These are phyloP conservation scores for Stagonosporopsis vannaccii DNA, from an alignment of 2,329 filamentous ascomycete genomes.

Conservation along the genomic window DNA sequence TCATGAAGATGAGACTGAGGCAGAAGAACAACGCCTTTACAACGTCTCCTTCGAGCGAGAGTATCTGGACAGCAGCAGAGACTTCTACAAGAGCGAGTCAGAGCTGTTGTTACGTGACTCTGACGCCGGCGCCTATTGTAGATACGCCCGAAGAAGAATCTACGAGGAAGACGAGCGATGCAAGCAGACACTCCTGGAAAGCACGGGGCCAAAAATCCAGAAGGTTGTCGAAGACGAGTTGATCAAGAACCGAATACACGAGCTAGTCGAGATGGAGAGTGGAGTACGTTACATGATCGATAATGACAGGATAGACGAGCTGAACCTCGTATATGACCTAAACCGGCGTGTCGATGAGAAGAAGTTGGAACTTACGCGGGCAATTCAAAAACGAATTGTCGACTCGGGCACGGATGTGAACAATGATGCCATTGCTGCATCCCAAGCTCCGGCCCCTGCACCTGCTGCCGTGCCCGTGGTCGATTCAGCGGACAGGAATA, in stretches of 20 bases:
- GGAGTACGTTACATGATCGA: conserved; percentile 91
- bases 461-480: conserved; percentile 41
- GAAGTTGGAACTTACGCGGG: conserved; percentile 73
- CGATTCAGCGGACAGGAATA: conserved; percentile 61
- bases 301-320: conserved; percentile 80
- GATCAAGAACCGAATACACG: conserved; percentile 77
- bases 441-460: conserved; percentile 60
- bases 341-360: conserved; percentile 78
- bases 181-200: conserved; percentile 76
- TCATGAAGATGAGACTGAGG: conserved; percentile 81
- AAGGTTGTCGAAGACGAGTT: conserved; percentile 81
- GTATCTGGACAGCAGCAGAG: conserved; percentile 73
- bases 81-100: conserved; percentile 80
- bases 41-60: conserved; percentile 80
- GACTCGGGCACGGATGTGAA: conserved; percentile 87
- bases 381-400: conserved; percentile 76
- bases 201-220: conserved; percentile 76
- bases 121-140: conserved; percentile 83
- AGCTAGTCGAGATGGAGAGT: conserved; percentile 86
- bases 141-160: conserved; percentile 75
- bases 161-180: conserved; percentile 84
- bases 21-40: conserved; percentile 82
- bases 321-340: conserved; percentile 81
- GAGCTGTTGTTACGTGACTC: conserved; percentile 75
- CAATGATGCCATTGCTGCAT: conserved; percentile 64